Evolutionary conservation across 78 protist species (phyloP).

Genomic region (Cyanophora paradoxa): DNA sequence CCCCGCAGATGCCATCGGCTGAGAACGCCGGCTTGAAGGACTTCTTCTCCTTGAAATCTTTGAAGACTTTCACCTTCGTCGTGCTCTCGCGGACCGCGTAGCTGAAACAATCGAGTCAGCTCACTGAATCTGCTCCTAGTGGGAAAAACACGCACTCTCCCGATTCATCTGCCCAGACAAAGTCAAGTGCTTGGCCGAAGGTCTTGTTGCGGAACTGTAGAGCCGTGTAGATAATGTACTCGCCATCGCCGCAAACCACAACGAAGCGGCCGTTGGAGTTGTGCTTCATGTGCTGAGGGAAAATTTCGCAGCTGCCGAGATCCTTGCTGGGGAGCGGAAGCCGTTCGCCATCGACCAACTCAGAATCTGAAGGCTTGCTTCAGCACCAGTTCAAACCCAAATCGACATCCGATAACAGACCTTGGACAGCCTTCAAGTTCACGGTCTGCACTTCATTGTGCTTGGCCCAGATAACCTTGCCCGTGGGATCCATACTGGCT

Average conservation of each 20-base stretch:
- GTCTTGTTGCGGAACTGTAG: constrained; percentile 64
- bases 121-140: too few relatives aligned
- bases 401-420: too few relatives aligned
- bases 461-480: constrained; percentile 81
- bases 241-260: constrained; percentile 94
- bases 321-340: constrained; percentile 68
- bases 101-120: too few relatives aligned
- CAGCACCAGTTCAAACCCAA: too few relatives aligned
- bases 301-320: constrained; percentile 82
- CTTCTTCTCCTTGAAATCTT: constrained; percentile 73
- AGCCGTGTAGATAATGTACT: constrained; percentile 90
- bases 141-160: too few relatives aligned
- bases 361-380: too few relatives aligned
- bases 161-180: constrained; percentile 81
- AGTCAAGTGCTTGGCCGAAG: constrained; percentile 89
- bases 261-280: constrained; percentile 88
- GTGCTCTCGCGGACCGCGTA: constrained; percentile 44
- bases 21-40: constrained; percentile 54
- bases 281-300: constrained; percentile 75
- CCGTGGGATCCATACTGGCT: constrained; percentile 82
- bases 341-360: constrained; percentile 75
- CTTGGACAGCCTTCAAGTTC: constrained; percentile 26
- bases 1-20: constrained; percentile 88
- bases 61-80: constrained; percentile 60
- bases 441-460: constrained; percentile 69